Evolutionary conservation across 768 basidiomycete genomes (phyloP).

Genomic region (Trametes cingulata): DNA sequence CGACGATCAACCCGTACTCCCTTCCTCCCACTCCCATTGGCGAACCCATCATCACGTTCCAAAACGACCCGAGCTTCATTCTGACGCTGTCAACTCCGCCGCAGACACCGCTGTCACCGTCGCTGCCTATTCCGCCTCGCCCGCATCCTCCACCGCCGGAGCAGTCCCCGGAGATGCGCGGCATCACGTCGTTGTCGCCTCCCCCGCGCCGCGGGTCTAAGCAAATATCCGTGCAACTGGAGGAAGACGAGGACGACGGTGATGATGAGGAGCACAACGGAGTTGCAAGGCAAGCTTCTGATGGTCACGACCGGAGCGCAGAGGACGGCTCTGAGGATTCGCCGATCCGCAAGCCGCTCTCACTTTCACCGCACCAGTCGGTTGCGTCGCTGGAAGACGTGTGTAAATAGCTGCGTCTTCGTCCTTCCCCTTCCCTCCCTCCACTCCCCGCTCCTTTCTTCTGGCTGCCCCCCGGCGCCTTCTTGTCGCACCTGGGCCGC

Average conservation of each 20-base stretch:
- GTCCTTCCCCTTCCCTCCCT: neutral
- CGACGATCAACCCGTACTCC: constrained; percentile 34
- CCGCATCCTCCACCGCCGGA: constrained; percentile 28
- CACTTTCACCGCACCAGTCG: constrained; percentile 16
- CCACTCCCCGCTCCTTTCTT: neutral
- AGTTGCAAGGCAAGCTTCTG: neutral
- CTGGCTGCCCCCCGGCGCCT: neutral
- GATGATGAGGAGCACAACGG: neutral
- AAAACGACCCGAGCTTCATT: constrained; percentile 63
- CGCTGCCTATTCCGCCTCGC: constrained; percentile 22
- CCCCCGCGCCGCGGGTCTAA: constrained; percentile 64
- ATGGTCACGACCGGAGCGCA: too few relatives aligned
- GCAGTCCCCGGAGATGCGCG: constrained; percentile 34
- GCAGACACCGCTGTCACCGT: constrained; percentile 37
- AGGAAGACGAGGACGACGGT: constrained; percentile 12
- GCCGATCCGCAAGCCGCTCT: constrained; percentile 12
- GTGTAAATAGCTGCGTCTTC: constrained; percentile 5
- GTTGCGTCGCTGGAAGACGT: constrained; percentile 19
- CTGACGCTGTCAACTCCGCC: constrained; percentile 48
- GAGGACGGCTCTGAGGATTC: constrained; percentile 1
- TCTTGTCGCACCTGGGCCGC: neutral
- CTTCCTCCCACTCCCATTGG: constrained; percentile 53
- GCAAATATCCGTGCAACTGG: constrained; percentile 35
- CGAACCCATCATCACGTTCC: constrained; percentile 56
- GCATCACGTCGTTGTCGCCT: constrained; percentile 56